These are phyloP conservation scores for Macrophomina tecta DNA, from an alignment of 2,329 filamentous ascomycete species.

Conservation along the genomic window DNA sequence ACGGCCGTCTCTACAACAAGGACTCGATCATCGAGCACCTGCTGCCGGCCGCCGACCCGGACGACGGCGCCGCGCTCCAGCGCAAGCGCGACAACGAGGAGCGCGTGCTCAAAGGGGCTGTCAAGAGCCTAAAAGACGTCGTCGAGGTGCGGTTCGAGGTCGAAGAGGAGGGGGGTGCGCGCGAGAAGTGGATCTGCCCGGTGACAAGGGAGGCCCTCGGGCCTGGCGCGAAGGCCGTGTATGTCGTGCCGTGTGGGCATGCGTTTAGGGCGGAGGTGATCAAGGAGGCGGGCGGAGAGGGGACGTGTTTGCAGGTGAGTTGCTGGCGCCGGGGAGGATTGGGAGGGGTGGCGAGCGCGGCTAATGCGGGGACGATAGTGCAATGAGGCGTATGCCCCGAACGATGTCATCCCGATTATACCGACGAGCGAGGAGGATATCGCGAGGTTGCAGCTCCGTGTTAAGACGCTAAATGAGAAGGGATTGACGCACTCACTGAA, in stretches of 20 bases:
- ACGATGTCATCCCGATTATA: conserved; percentile 84
- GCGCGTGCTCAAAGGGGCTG: conserved; percentile 61
- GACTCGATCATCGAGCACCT: conserved; percentile 80
- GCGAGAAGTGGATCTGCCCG: conserved; percentile 73
- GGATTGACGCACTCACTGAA: conserved; percentile 88
- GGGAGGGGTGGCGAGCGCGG: not conserved
- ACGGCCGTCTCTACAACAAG: conserved; percentile 91
- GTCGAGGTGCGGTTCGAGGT: conserved; percentile 81
- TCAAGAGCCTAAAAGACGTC: conserved; percentile 84
- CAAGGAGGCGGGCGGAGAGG: conserved; percentile 73
- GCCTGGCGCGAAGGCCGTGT: conserved; percentile 78
- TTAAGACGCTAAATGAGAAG: conserved; percentile 70
- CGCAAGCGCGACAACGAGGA: conserved; percentile 63
- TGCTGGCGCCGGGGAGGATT: not conserved
- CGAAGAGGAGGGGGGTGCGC: conserved; percentile 44
- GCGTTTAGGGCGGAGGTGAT: conserved; percentile 88
- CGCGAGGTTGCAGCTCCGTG: conserved; percentile 67
- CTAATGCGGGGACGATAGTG: conserved; percentile 59
- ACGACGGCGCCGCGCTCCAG: conserved; percentile 50
- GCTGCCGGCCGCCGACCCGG: conserved; percentile 60
- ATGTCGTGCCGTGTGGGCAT: conserved; percentile 93
- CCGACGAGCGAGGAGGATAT: conserved; percentile 74
- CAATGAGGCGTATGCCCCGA: conserved; percentile 71
- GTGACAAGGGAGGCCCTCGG: conserved; percentile 87
- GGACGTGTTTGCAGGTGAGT: conserved; percentile 61